Conservation (phyloP, 805 yeast species). For the Crinitomyces ghanaensis region DNA sequence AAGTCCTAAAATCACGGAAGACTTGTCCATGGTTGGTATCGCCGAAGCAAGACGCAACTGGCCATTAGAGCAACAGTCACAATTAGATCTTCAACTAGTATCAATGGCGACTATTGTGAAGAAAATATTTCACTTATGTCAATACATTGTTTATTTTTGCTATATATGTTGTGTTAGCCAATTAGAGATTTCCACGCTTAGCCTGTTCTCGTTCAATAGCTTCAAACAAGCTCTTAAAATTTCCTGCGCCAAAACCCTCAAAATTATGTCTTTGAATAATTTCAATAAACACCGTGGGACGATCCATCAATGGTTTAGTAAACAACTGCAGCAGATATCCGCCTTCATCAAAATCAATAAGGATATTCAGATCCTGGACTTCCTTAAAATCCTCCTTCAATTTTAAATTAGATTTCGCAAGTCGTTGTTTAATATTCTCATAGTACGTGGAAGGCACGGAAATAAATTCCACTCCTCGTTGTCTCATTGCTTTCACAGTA, state of each 20-base stretch:
- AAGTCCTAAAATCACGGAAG: no score
- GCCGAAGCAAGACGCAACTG: no score
- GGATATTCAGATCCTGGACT: conserved; percentile 38
- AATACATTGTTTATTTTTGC: not conserved
- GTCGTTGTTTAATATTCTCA: conserved; percentile 33
- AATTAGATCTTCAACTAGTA: no score
- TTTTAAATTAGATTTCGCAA: conserved; percentile 33
- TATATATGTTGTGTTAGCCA: not conserved
- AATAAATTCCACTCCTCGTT: conserved; percentile 65
- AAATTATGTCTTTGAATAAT: conserved; percentile 71
- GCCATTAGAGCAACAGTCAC: no score
- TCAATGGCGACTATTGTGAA: no score
- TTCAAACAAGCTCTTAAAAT: conserved; percentile 72
- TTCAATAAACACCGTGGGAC: conserved; percentile 77
- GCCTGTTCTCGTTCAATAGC: conserved; percentile 69
- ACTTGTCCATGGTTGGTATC: no score
- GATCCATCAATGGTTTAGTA: conserved; percentile 61
- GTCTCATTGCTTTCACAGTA: conserved; percentile 41
- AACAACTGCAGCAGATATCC: conserved; percentile 76
- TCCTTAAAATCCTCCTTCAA: conserved; percentile 42
- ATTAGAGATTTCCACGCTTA: conserved; percentile 46
- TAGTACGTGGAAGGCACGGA: conserved; percentile 50
- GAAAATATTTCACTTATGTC: not conserved
- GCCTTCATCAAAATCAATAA: conserved; percentile 65
- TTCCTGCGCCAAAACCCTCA: conserved; percentile 83